These are phyloP conservation scores for Nitzschia sp. DNA, from an alignment of 108 stramenopile genomes.

Conservation along the genomic window DNA sequence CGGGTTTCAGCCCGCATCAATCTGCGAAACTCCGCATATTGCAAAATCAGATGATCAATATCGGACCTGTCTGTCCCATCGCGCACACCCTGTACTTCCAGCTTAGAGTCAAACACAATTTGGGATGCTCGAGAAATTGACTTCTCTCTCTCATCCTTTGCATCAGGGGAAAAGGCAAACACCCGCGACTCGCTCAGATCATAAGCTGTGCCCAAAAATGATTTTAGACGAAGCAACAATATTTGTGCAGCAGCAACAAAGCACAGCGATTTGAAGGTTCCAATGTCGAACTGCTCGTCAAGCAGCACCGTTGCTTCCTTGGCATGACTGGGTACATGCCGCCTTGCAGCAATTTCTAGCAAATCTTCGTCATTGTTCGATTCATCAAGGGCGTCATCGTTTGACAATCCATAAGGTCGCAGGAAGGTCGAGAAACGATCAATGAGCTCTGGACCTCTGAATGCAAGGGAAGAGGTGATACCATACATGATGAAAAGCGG, in stretches of 20 bases:
- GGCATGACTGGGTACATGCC: conserved; percentile 37
- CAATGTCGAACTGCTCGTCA: conserved; percentile 35
- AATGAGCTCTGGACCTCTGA: conserved; percentile 61
- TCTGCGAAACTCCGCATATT: conserved; percentile 57
- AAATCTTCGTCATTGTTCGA: conserved; percentile 63
- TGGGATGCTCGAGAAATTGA: conserved; percentile 21
- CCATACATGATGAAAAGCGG: conserved; percentile 74
- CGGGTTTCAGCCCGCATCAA: conserved; percentile 42
- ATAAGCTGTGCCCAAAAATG: conserved; percentile 67
- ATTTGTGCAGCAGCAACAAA: conserved; percentile 53
- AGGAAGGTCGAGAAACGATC: conserved; percentile 62
- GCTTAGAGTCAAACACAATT: conserved; percentile 27
- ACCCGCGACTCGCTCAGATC: conserved; percentile 69
- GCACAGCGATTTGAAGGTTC: conserved; percentile 53
- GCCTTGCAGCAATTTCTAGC: conserved; percentile 56
- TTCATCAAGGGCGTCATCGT: conserved; percentile 61
- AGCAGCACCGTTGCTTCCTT: conserved; percentile 40
- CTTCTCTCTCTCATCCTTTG: conserved; percentile 56
- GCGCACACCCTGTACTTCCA: conserved; percentile 16
- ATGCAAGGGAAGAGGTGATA: conserved; percentile 52
- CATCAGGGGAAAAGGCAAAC: conserved; percentile 67
- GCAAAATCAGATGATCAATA: conserved; percentile 38
- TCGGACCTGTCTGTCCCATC: conserved; percentile 10
- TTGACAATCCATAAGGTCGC: conserved; percentile 44
- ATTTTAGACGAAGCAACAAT: conserved; percentile 70